Conservation (phyloP, 2,329 filamentous ascomycete species). For the Aspergillus sp. region DNA sequence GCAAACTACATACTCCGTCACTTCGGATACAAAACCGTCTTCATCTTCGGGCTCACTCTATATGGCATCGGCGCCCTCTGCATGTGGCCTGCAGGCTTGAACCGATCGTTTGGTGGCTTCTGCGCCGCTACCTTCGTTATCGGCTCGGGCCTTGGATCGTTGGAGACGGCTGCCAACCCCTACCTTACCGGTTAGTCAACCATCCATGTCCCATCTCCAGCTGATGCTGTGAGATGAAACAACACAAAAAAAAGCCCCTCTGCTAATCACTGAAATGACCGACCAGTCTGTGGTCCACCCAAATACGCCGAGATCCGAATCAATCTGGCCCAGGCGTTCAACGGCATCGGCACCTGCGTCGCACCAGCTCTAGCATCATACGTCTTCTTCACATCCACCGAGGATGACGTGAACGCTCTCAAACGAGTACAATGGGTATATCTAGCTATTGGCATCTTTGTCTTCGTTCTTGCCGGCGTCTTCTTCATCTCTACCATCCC, state of each 20-base stretch:
- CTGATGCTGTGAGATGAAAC: neutral
- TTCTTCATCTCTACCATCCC: slow-evolving; percentile 70
- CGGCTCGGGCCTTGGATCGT: slow-evolving; percentile 70
- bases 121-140: slow-evolving; percentile 72
- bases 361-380: slow-evolving; percentile 73
- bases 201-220: neutral
- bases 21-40: slow-evolving; percentile 78
- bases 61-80: slow-evolving; percentile 75
- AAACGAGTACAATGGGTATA: slow-evolving; percentile 77
- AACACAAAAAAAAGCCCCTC: slow-evolving; percentile 32
- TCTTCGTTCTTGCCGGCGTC: slow-evolving; percentile 65
- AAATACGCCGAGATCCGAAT: slow-evolving; percentile 74
- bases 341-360: slow-evolving; percentile 73
- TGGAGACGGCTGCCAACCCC: slow-evolving; percentile 77
- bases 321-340: slow-evolving; percentile 76
- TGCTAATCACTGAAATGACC: slow-evolving; percentile 18
- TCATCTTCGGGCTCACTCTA: slow-evolving; percentile 71
- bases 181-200: slow-evolving; percentile 61
- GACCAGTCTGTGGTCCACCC: slow-evolving; percentile 70
- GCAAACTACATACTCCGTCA: slow-evolving; percentile 65
- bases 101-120: slow-evolving; percentile 73
- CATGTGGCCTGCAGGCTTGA: slow-evolving; percentile 79
- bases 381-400: slow-evolving; percentile 69
- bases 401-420: slow-evolving; percentile 59
- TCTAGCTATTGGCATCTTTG: slow-evolving; percentile 74